Evolutionary conservation across 1,284 basidiomycete genomes (phyloP).

Genomic region (Ganoderma meredithae): DNA sequence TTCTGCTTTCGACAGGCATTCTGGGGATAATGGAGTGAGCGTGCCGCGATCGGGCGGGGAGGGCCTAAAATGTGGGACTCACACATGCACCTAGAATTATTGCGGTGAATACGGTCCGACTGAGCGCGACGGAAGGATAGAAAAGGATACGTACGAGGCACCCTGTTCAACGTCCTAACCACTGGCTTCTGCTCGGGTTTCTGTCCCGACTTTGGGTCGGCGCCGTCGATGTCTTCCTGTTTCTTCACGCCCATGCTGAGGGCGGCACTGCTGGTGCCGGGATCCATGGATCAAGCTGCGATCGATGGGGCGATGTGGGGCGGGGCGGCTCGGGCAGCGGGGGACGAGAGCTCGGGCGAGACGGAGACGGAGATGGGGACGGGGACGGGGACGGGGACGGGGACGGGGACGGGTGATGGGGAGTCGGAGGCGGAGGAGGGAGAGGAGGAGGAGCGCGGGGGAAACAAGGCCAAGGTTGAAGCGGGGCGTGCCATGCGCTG

Average conservation of each 20-base stretch:
- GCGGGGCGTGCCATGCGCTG: conserved; percentile 32
- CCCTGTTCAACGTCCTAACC: conserved; percentile 80
- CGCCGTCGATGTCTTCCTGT: conserved; percentile 52
- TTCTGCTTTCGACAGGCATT: conserved; percentile 89
- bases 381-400: conserved; percentile 32
- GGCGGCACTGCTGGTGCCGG: conserved; percentile 26
- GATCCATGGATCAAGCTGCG: conserved; percentile 40
- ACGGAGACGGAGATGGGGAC: conserved; percentile 24
- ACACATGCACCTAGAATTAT: conserved; percentile 74
- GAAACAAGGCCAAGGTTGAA: conserved; percentile 37
- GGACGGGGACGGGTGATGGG: conserved; percentile 28
- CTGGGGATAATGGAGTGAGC: conserved; percentile 44
- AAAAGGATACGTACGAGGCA: conserved; percentile 69
- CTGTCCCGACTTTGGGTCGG: conserved; percentile 44
- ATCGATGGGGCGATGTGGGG: conserved; percentile 28
- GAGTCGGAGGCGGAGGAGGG: conserved; percentile 23
- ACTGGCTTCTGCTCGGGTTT: conserved; percentile 71
- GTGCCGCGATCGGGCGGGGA: conserved; percentile 15
- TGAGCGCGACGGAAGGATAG: conserved; percentile 23
- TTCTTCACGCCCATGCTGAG: conserved; percentile 46
- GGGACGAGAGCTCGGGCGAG: conserved; percentile 16
- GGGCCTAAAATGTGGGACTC: conserved; percentile 42
- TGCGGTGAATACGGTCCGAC: conserved; percentile 34
- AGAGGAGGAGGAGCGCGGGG: conserved; percentile 26
- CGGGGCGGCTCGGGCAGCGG: conserved; percentile 13